phyloP scores from a whole-genome alignment of 257 asterid species.

The Salvia hispanica region DNA sequence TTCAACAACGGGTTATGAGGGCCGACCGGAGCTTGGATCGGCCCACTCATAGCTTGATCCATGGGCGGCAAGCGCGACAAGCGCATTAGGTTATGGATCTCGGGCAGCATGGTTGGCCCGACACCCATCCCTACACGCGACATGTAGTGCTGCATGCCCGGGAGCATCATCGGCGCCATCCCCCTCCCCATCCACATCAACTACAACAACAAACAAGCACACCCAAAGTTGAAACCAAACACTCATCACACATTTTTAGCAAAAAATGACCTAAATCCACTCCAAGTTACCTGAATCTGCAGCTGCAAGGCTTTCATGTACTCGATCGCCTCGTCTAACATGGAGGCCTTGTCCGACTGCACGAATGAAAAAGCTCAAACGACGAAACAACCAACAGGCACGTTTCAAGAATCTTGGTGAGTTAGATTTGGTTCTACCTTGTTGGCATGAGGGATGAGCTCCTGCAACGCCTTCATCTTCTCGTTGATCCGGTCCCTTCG shows the following conservation, averaged over 20 bases:
- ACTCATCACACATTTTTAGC: neutral
- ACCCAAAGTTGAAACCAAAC: neutral
- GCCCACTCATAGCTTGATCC: slow-evolving; percentile 41
- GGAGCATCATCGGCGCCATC: slow-evolving; percentile 74
- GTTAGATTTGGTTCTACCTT: slow-evolving; percentile 44
- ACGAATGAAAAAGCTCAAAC: too few species aligned
- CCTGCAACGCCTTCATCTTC: slow-evolving; percentile 87
- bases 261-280: neutral
- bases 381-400: too few species aligned
- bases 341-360: slow-evolving; percentile 87
- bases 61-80: slow-evolving; percentile 61
- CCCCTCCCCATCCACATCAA: slow-evolving; percentile 93
- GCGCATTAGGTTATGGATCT: slow-evolving; percentile 60
- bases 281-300: slow-evolving; percentile 70
- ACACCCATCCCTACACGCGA: slow-evolving; percentile 71
- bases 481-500: slow-evolving; percentile 85
- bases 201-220: slow-evolving; percentile 32
- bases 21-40: slow-evolving; percentile 45
- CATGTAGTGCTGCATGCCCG: slow-evolving; percentile 72
- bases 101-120: slow-evolving; percentile 51
- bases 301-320: slow-evolving; percentile 83
- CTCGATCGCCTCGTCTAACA: slow-evolving; percentile 87
- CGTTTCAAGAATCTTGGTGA: neutral
- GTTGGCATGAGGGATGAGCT: slow-evolving; percentile 83
- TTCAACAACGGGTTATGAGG: slow-evolving; percentile 31